Base-by-base conservation (phyloP, 169 alveolate species). In the Plasmodium gonderi region DNA sequence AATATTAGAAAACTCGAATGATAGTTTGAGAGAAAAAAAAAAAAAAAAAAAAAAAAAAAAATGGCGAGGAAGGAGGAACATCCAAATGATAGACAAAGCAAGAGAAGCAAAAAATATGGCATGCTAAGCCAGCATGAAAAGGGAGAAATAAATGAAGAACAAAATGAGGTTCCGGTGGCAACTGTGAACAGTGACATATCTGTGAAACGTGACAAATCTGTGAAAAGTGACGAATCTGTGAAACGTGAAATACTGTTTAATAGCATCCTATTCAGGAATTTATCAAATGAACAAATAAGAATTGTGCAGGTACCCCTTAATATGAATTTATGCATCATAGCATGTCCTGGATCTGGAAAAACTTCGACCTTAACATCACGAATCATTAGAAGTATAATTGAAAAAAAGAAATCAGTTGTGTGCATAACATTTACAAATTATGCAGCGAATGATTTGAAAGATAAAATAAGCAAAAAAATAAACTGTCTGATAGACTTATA, bases 321-420 rank as follows among this genome's bases (percentile, higher is more conserved):
- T 7, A 75, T 81, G 31, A 93, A 96, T 65, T 75, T 95, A 67
- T 74, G 94, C 29, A 96, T 96, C 14, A 92, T 95, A 2, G 98
- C 98, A 1, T 96, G 97, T 3, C 97, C 98, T 69, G 98, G 98
- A 14, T 91, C 97, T 6, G 98, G 98, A 0, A 96, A 96, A 92
- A 96, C 98, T 9, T 93, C 95, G 44, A 96, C 96, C 31, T 82
- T 96, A 93, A 96, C 97, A 33, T 87, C 95, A 20, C 92, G 97
- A 80, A 95, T 96, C 14, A 95, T 96, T 31, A 91, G 85, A 82
- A 94, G 96, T 67, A 85, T 96, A 2, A 64, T 93, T 31, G 78
- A 81, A 51, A 92, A 80, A 17, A 79, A 92, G 38, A 72, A 92
- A 29, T 95, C 96, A 23, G 80, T 95, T 26, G 91, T 94, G 7